Base-by-base conservation (phyloP, 2,329 filamentous ascomycete genomes). In the Colletotrichum theobromicola region DNA sequence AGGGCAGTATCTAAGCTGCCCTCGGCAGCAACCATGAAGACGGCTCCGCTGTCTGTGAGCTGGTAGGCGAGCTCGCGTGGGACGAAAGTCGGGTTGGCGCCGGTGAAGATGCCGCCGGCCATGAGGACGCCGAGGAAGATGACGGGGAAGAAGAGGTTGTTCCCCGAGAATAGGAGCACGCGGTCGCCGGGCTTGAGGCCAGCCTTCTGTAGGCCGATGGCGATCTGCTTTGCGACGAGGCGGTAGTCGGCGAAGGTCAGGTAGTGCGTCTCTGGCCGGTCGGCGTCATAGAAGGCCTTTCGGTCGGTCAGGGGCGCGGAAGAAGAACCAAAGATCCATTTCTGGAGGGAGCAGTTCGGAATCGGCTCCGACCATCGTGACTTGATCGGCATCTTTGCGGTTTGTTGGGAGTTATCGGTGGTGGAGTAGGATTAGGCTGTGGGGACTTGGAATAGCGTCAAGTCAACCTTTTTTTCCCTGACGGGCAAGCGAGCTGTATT, bases 41-140 rank as follows among this genome's bases (percentile, higher is more conserved):
- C 88, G 0, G 94, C 92, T 0, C 89, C 92, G 70, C 92, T 93
- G 81, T 96, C 93, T 63, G 90, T 87, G 42, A 97, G 86, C 82
- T 97, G 95, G 81, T 94, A 93, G 8, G 92, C 93, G 60, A 97
- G 83, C 82, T 97, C 94, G 24, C 93, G 86, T 0, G 90, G 85
- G 1, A 94, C 92, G 67, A 81, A 95, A 7, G 87, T 88, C 1
- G 93, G 93, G 75, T 95, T 95, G 2, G 93, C 93, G 30, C 94
- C 94, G 0, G 92, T 94, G 84, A 96, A 96, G 68, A 96, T 86
- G 2, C 93, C 94, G 5, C 94, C 94, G 0, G 94, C 93, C 91
- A 95, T 95, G 65, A 95, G 87, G 24, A 94, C 87, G 18, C 94
- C 94, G 82, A 95, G 87, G 68, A 96, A 90, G 2, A 94, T 86